Evolutionary conservation across 768 basidiomycete genomes (phyloP).

Genomic region (Sporobolomyces phaffii): DNA sequence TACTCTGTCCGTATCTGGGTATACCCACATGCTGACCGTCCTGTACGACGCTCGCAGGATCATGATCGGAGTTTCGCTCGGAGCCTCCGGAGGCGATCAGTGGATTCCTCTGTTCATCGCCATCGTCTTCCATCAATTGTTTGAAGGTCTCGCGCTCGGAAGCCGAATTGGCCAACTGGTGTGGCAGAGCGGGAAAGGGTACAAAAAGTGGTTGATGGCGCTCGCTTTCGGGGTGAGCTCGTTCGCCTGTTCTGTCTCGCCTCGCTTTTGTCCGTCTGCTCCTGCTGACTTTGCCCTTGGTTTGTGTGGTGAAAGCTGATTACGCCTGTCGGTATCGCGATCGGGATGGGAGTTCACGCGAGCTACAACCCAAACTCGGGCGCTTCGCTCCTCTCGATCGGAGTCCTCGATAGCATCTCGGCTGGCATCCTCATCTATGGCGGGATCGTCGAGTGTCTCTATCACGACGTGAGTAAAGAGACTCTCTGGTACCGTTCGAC

Average conservation of each 20-base stretch:
- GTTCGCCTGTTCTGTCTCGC: neutral
- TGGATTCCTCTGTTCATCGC: conserved; percentile 46
- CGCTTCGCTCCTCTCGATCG: conserved; percentile 43
- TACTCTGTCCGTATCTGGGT: too few species aligned
- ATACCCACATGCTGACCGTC: too few species aligned
- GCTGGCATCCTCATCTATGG: conserved; percentile 45
- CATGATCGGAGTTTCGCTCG: conserved; percentile 47
- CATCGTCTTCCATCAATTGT: conserved; percentile 45
- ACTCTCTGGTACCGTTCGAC: too few species aligned
- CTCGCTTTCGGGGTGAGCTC: conserved; percentile 13
- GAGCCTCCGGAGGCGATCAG: conserved; percentile 39
- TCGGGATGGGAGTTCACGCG: conserved; percentile 45
- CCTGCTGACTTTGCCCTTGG: too few species aligned
- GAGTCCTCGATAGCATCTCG: conserved; percentile 44
- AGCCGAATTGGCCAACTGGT: conserved; percentile 41
- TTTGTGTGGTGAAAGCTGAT: conserved; percentile 40
- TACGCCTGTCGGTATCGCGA: conserved; percentile 45
- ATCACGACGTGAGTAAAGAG: conserved; percentile 37
- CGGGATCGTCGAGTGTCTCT: conserved; percentile 34
- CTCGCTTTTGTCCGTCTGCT: neutral
- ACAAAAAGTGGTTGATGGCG: conserved; percentile 38
- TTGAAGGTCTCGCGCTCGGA: conserved; percentile 44
- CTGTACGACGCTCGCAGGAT: too few species aligned
- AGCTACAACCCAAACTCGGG: conserved; percentile 43
- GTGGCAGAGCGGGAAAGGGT: conserved; percentile 9